Conservation (phyloP, 2,329 filamentous ascomycete species). For the Penicillium sp. region DNA sequence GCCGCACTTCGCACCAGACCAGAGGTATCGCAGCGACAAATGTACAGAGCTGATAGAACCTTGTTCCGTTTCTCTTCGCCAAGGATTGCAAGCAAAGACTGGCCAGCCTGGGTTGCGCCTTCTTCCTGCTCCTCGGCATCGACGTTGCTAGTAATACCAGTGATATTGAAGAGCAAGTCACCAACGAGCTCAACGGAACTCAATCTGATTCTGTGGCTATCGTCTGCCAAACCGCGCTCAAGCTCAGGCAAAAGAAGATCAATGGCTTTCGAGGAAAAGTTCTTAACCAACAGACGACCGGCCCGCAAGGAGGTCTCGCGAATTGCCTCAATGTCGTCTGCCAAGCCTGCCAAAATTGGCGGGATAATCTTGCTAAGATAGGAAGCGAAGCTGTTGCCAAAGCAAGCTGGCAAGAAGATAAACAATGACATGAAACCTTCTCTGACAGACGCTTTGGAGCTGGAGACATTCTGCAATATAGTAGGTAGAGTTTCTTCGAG, state of each 20-base stretch:
- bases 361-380: slow-evolving; percentile 96
- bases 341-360: slow-evolving; percentile 86
- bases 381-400: slow-evolving; percentile 95
- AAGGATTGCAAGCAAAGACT: slow-evolving; percentile 88
- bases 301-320: slow-evolving; percentile 94
- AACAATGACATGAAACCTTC: slow-evolving; percentile 99
- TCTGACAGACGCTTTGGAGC: slow-evolving; percentile 80
- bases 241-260: slow-evolving; percentile 91
- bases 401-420: slow-evolving; percentile 97
- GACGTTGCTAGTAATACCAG: slow-evolving; percentile 77
- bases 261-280: slow-evolving; percentile 92
- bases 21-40: slow-evolving; percentile 95
- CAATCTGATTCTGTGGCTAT: slow-evolving; percentile 94
- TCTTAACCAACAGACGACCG: slow-evolving; percentile 92
- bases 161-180: slow-evolving; percentile 95
- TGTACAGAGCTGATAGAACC: slow-evolving; percentile 93
- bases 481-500: slow-evolving; percentile 95
- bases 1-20: slow-evolving; percentile 85
- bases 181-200: slow-evolving; percentile 97
- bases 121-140: slow-evolving; percentile 77
- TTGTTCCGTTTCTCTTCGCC: slow-evolving; percentile 96
- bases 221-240: slow-evolving; percentile 92
- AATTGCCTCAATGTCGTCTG: slow-evolving; percentile 94
- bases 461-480: slow-evolving; percentile 92
- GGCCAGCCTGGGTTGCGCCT: slow-evolving; percentile 75